Base-by-base conservation (phyloP, 768 basidiomycete genomes). In the Amanita rubescens region DNA sequence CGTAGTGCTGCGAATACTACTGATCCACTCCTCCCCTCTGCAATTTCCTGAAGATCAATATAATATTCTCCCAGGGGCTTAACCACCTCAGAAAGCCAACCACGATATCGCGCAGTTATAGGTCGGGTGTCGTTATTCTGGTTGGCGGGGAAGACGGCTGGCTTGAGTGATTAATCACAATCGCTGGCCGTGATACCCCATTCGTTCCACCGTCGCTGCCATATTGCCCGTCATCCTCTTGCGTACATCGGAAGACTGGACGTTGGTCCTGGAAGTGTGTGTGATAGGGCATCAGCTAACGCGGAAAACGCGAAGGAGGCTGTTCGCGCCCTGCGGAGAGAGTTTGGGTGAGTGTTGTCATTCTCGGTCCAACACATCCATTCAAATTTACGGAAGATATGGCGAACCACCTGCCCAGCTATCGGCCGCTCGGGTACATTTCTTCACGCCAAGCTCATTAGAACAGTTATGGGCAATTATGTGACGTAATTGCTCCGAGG, bases 401-500 rank as follows among this genome's bases (percentile, higher is more conserved):
- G 89, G 85, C 4, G 85, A 87, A 63, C 85, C 88, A 2, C 65
- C 82, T 33, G 81, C 83, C 3, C 87, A 89, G 65, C 69, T 91
- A 7, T 83, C 87, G 24, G 88, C 88, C 19, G 87, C 88, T 17
- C 71, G 87, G 57, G 86, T 87, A 61, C 27, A 81, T 72, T 37
- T 52, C 41, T 34, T 4, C 8, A 8, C 27, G 55, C 37, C 50
- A 45, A 50, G 52, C 27, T 41, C 15, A 45, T 19, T 41, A 10
- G n/a, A 51, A 17, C 57, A 90, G 87, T 64, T 96, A 5, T 94
- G 92, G 93, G 85, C 91, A 2, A 85, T 94, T 59, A 87, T 94
- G 85, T 77, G 94, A 35, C 82, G 83, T 24, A 94, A 94, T 62
- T 84, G 84, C 3, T 79, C 83, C 0, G 81, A 85, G 9, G 62